Evolutionary conservation across 2,329 filamentous ascomycete genomes (phyloP).

Genomic region (Rhynchosporium graminicola): DNA sequence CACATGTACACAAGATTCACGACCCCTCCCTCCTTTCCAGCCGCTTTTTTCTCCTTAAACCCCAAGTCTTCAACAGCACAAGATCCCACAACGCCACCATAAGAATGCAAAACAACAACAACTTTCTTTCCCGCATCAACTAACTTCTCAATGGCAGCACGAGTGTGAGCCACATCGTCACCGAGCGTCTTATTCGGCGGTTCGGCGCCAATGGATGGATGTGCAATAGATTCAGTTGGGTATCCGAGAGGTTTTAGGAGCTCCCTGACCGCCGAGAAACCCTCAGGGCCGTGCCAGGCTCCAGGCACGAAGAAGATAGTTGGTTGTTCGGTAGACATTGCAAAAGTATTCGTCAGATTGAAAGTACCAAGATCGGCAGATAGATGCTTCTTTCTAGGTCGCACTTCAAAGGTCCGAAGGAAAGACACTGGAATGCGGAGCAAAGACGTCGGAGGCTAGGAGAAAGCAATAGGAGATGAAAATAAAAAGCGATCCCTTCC

Average conservation of each 20-base stretch:
- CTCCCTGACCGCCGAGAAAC: slow-evolving; percentile 17
- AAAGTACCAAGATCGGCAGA: neutral
- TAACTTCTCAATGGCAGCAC: slow-evolving; percentile 29
- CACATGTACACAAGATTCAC: slow-evolving; percentile 22
- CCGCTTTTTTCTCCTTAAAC: slow-evolving; percentile 5
- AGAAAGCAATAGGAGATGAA: too few species aligned
- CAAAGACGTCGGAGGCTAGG: too few species aligned
- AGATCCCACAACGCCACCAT: slow-evolving; percentile 40
- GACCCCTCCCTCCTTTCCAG: slow-evolving; percentile 21
- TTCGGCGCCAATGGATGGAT: slow-evolving; percentile 21
- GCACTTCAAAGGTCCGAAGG: too few species aligned
- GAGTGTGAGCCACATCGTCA: slow-evolving; percentile 11
- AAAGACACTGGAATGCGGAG: too few species aligned
- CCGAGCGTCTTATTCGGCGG: slow-evolving; percentile 19
- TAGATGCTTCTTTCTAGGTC: neutral
- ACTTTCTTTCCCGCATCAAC: slow-evolving; percentile 44
- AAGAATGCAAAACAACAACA: slow-evolving; percentile 44
- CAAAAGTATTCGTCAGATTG: neutral
- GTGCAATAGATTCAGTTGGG: slow-evolving; percentile 21
- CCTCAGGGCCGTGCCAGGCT: slow-evolving; percentile 25
- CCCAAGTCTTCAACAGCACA: slow-evolving; percentile 18
- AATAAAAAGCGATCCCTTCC: too few species aligned
- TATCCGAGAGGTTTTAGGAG: slow-evolving; percentile 23
- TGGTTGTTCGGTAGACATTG: slow-evolving; percentile 13
- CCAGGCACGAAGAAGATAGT: slow-evolving; percentile 26